Percentiles rank a stretch among this genome's conserved stretches.
phyloP scores from a whole-genome alignment of 1,284 basidiomycete species.

The Paramarasmius palmivorus region DNA sequence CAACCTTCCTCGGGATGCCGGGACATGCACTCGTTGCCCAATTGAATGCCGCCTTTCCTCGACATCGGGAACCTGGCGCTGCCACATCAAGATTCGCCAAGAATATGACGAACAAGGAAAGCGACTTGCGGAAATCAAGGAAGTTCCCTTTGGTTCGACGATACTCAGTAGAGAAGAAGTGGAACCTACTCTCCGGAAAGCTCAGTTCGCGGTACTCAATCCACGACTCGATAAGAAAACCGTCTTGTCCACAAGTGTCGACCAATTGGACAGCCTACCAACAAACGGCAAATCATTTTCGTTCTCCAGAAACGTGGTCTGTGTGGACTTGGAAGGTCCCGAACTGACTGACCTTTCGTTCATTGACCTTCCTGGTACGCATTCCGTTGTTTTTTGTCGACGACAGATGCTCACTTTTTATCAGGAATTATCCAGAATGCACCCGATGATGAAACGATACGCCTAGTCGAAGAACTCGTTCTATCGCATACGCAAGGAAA shows the following conservation, averaged over 20 bases:
- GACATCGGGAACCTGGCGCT: slow-evolving; percentile 32
- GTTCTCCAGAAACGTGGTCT: slow-evolving; percentile 47
- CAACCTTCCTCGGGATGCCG: slow-evolving; percentile 36
- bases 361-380: slow-evolving; percentile 45
- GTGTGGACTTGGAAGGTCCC: slow-evolving; percentile 44
- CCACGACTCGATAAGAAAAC: slow-evolving; percentile 23
- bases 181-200: slow-evolving; percentile 40
- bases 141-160: slow-evolving; percentile 34
- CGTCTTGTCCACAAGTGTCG: slow-evolving; percentile 25
- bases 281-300: slow-evolving; percentile 17
- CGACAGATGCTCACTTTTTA: background rate
- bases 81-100: slow-evolving; percentile 35
- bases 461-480: slow-evolving; percentile 37
- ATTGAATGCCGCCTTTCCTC: slow-evolving; percentile 40
- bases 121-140: slow-evolving; percentile 26
- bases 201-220: slow-evolving; percentile 45
- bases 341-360: slow-evolving; percentile 45
- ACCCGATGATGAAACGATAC: slow-evolving; percentile 26
- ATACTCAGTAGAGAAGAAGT: slow-evolving; percentile 37
- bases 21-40: slow-evolving; percentile 44
- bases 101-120: slow-evolving; percentile 30
- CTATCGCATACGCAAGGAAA: slow-evolving; percentile 35
- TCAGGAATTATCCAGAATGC: slow-evolving; percentile 36
- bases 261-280: slow-evolving; percentile 17
- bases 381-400: background rate